These are phyloP conservation scores for Cystobasidium slooffiae DNA, from an alignment of 1,284 basidiomycete species.

Conservation along the genomic window DNA sequence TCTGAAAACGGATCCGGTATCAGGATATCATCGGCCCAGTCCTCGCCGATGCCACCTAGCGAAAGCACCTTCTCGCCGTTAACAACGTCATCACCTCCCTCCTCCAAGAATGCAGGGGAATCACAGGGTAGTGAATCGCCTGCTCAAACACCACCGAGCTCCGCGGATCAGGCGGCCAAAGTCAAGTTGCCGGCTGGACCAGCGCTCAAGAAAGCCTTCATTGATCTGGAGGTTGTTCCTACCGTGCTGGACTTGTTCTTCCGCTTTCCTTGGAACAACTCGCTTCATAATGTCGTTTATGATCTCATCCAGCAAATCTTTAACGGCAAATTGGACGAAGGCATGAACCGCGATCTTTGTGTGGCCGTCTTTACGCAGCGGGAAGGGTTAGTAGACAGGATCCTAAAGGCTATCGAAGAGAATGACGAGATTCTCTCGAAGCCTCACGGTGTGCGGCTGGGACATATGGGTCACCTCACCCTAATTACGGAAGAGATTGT, in stretches of 20 bases:
- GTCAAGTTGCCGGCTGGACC: slow-evolving; percentile 38
- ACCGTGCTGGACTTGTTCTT: slow-evolving; percentile 78
- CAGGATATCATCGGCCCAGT: slow-evolving; percentile 3
- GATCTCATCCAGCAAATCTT: slow-evolving; percentile 95
- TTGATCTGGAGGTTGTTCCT: slow-evolving; percentile 44
- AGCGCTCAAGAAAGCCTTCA: slow-evolving; percentile 45
- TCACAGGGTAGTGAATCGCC: background rate
- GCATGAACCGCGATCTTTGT: slow-evolving; percentile 78
- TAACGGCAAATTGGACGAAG: slow-evolving; percentile 76
- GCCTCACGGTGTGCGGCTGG: slow-evolving; percentile 77
- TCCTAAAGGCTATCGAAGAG: slow-evolving; percentile 77
- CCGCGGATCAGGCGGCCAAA: background rate
- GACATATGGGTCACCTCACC: slow-evolving; percentile 96
- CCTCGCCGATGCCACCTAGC: slow-evolving; percentile 26
- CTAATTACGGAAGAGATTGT: slow-evolving; percentile 91
- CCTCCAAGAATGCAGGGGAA: background rate
- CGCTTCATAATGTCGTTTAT: slow-evolving; percentile 95
- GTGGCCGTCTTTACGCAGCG: slow-evolving; percentile 80
- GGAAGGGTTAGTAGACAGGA: slow-evolving; percentile 69
- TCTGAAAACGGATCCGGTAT: slow-evolving; percentile 15
- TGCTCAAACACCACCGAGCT: background rate
- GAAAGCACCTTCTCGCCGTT: slow-evolving; percentile 12
- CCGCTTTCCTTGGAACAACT: slow-evolving; percentile 96
- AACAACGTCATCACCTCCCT: background rate
- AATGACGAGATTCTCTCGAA: slow-evolving; percentile 67